Conservation (phyloP, 2,329 filamentous ascomycete genomes). For the Exophiala aquamarina region DNA sequence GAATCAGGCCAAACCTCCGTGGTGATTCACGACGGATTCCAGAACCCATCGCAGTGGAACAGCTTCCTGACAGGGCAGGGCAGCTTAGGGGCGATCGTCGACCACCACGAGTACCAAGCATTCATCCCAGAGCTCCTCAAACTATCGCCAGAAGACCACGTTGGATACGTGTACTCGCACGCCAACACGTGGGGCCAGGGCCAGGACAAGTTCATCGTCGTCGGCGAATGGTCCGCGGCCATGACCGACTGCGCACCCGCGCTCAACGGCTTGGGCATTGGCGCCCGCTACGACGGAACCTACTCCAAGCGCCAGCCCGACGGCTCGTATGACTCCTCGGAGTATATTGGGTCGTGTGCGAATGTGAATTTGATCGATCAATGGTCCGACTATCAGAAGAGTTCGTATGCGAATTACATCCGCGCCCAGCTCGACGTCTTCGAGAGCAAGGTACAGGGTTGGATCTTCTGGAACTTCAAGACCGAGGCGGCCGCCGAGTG, state of each 20-base stretch:
- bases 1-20: conserved; percentile 32
- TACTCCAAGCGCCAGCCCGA: conserved; percentile 39
- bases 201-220: conserved; percentile 65
- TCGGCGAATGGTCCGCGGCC: conserved; percentile 69
- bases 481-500: conserved; percentile 50
- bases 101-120: conserved; percentile 69
- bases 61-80: conserved; percentile 54
- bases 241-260: conserved; percentile 61
- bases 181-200: conserved; percentile 47
- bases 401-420: conserved; percentile 43
- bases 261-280: conserved; percentile 58
- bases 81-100: conserved; percentile 56
- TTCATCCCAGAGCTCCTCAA: conserved; percentile 56
- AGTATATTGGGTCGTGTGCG: conserved; percentile 55
- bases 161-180: conserved; percentile 57
- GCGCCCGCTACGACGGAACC: conserved; percentile 54
- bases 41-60: conserved; percentile 57
- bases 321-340: conserved; percentile 36
- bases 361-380: conserved; percentile 50
- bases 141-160: conserved; percentile 53
- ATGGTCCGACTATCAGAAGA: conserved; percentile 43
- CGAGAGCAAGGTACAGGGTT: conserved; percentile 41
- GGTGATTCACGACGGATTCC: conserved; percentile 54
- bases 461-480: conserved; percentile 54
- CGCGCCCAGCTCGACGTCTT: conserved; percentile 48